phyloP scores from a whole-genome alignment of 164 flowering plant genomes.

The Echeveria elegans region DNA sequence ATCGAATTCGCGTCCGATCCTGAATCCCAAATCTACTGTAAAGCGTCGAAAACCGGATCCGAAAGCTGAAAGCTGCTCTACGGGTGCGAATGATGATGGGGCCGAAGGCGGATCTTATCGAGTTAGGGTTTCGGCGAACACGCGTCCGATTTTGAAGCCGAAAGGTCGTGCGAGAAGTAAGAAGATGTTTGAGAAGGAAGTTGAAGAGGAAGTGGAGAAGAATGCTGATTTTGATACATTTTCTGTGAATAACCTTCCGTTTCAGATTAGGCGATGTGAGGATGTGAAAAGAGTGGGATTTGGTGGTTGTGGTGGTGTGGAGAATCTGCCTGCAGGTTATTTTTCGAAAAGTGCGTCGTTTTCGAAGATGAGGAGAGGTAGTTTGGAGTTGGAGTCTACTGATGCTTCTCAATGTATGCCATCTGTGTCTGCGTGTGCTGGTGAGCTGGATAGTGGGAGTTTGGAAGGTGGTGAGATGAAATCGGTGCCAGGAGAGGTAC shows the following conservation, averaged over 20 bases:
- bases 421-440: slow-evolving; percentile 9
- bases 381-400: slow-evolving; percentile 22
- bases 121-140: neutral
- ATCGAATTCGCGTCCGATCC: slow-evolving; percentile 15
- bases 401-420: slow-evolving; percentile 14
- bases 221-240: slow-evolving; percentile 1
- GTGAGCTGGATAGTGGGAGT: slow-evolving; percentile 7
- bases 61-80: neutral
- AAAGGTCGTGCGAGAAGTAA: neutral
- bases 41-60: neutral
- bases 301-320: slow-evolving; percentile 11
- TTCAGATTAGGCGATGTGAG: slow-evolving; percentile 26
- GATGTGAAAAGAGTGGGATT: slow-evolving; percentile 9
- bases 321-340: slow-evolving; percentile 34
- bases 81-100: neutral
- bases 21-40: slow-evolving; percentile 12
- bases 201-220: neutral
- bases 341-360: slow-evolving; percentile 41
- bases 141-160: slow-evolving; percentile 1
- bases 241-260: slow-evolving; percentile 22
- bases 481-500: slow-evolving; percentile 4
- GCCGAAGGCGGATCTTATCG: neutral
- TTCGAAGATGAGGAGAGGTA: slow-evolving; percentile 26
- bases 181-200: neutral
- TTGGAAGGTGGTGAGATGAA: slow-evolving; percentile 7